A percentile compares a stretch with the other conserved stretches of the same genome.
phyloP scores from a whole-genome alignment of 768 basidiomycete species.

The Russula foetens region DNA sequence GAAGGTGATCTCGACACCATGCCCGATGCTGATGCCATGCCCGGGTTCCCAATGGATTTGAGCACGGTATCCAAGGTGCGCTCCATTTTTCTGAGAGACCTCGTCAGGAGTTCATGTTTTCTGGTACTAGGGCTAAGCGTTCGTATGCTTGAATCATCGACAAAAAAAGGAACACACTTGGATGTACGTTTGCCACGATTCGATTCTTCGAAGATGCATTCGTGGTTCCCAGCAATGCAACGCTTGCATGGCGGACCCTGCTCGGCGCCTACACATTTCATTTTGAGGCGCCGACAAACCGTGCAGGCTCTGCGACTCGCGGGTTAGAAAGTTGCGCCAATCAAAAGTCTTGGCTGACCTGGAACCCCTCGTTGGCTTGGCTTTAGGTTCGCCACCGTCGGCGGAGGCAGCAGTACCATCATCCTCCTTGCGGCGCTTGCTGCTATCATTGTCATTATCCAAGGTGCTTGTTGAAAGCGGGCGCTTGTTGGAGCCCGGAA shows the following conservation, averaged over 20 bases:
- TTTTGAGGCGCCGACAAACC: slow-evolving; percentile 85
- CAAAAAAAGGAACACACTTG: slow-evolving; percentile 44
- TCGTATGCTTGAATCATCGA: slow-evolving; percentile 18
- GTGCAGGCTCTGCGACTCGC: slow-evolving; percentile 67
- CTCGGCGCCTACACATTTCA: slow-evolving; percentile 90
- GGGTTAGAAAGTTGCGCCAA: slow-evolving; percentile 17
- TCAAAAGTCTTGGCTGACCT: slow-evolving; percentile 36
- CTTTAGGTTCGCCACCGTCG: slow-evolving; percentile 49
- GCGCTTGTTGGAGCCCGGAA: slow-evolving; percentile 29
- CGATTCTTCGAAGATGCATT: slow-evolving; percentile 95
- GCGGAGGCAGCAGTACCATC: slow-evolving; percentile 44
- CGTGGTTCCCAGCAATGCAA: slow-evolving; percentile 68
- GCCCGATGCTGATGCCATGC: slow-evolving; percentile 50
- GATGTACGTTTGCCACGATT: slow-evolving; percentile 88
- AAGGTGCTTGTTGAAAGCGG: slow-evolving; percentile 32
- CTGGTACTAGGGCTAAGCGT: slow-evolving; percentile 36
- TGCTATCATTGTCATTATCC: slow-evolving; percentile 39
- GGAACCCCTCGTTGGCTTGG: slow-evolving; percentile 83
- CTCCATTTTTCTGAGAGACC: slow-evolving; percentile 86
- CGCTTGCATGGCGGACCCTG: slow-evolving; percentile 89
- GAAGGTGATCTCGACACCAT: slow-evolving; percentile 81
- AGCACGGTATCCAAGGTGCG: slow-evolving; percentile 88
- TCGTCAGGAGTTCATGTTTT: slow-evolving; percentile 77
- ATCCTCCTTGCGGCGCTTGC: slow-evolving; percentile 43
- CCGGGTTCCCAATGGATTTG: slow-evolving; percentile 79